Evolutionary conservation across 2,329 filamentous ascomycete genomes (phyloP).

Genomic region (Aspergillus quadricinctus): DNA sequence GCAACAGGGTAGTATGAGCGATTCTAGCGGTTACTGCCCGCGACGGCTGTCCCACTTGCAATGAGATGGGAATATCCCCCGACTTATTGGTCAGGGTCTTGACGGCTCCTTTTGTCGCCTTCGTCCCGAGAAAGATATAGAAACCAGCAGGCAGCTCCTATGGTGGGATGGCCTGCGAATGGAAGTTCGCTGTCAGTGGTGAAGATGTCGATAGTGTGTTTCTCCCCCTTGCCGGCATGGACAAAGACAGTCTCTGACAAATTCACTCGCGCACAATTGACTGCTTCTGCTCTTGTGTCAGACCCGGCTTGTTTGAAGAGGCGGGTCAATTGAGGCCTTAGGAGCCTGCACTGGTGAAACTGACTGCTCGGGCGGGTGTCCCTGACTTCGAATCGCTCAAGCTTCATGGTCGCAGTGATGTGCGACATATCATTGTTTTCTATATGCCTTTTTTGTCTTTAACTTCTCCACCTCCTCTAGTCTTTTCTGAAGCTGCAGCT

Average conservation of each 20-base stretch:
- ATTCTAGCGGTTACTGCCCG: constrained; percentile 21
- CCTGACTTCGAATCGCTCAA: no score
- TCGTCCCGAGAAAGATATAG: constrained; percentile 22
- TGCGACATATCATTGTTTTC: no score
- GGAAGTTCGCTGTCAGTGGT: constrained; percentile 48
- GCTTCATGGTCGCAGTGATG: no score
- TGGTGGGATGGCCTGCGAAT: constrained; percentile 57
- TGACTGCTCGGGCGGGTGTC: no score
- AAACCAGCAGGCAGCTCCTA: constrained; percentile 52
- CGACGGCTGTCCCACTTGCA: constrained; percentile 1
- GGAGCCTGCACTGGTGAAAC: no score
- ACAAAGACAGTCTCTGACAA: constrained; percentile 56
- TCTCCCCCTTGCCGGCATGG: constrained; percentile 25
- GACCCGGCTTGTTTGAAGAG: constrained; percentile 25
- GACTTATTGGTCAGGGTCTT: constrained; percentile 51
- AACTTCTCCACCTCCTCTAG: no score
- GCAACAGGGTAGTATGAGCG: constrained; percentile 35
- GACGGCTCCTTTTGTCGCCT: constrained; percentile 7
- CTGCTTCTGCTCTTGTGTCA: constrained; percentile 50
- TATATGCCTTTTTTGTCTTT: no score
- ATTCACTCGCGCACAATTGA: constrained; percentile 53
- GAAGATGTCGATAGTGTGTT: constrained; percentile 50
- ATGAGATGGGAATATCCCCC: constrained; percentile 50
- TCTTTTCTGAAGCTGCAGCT: no score
- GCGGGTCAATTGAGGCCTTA: no score